Evolutionary conservation across 176 grass and related monocot species (phyloP).

Genomic region (barley (Hordeum vulgare)): MorexV3_pseudomolecules_assembly NC_058518.1:291020345-291020844

Average conservation of each 20-base stretch:
- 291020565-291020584: too few relatives aligned
- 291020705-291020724: background rate
- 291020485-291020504: background rate
- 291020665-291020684: background rate
- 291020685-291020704: background rate
- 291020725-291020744: background rate
- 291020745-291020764: background rate
- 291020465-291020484: slow-evolving; percentile 13
- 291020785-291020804: background rate
- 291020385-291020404: background rate
- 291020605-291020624: slow-evolving; percentile 3
- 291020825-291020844: background rate
- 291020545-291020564: too few relatives aligned
- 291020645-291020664: slow-evolving; percentile 1
- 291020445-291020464: background rate
- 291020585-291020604: background rate
- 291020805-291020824: background rate
- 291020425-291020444: background rate
- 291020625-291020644: background rate
- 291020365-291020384: too few relatives aligned
- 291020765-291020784: background rate
- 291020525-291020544: background rate
- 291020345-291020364: too few relatives aligned
- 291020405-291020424: background rate
- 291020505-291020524: slow-evolving; percentile 1